These are phyloP conservation scores for Pythium utonaiense DNA, from an alignment of 352 stramenopile genomes.

Conservation along the genomic window DNA sequence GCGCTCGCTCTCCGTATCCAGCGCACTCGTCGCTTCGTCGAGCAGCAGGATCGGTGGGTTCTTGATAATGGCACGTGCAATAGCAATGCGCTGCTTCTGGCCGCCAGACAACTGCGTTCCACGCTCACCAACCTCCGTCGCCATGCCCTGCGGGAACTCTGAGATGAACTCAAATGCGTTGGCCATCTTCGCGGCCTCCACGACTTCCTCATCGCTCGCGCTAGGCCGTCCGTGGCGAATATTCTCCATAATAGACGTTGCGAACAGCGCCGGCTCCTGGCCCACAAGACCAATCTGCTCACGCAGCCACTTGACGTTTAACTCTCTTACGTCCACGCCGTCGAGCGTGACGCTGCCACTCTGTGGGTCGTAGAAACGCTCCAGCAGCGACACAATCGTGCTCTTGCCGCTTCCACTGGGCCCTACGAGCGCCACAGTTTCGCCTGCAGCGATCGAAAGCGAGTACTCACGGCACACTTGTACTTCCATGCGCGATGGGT, in stretches of 20 bases:
- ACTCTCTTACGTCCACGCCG: conserved; percentile 40
- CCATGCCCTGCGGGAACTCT: conserved; percentile 85
- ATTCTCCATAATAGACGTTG: conserved; percentile 64
- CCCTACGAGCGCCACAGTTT: conserved; percentile 44
- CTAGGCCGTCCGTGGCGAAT: conserved; percentile 66
- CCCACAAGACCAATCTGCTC: conserved; percentile 78
- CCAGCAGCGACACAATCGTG: conserved; percentile 40
- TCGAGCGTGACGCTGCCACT: conserved; percentile 29
- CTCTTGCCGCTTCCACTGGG: conserved; percentile 49
- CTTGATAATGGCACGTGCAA: conserved; percentile 90
- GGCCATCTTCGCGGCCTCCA: conserved; percentile 60
- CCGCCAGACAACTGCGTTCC: conserved; percentile 85
- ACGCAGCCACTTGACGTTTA: conserved; percentile 54
- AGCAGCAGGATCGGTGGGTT: conserved; percentile 86
- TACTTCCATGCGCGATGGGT: conserved; percentile 32
- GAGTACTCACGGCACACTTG: conserved; percentile 32
- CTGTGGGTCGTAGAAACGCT: conserved; percentile 44
- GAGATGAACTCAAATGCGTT: conserved; percentile 92
- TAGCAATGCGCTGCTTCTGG: conserved; percentile 85
- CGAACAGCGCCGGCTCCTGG: conserved; percentile 92
- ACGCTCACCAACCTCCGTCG: conserved; percentile 86
- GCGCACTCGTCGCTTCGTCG: conserved; percentile 88
- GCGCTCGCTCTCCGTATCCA: conserved; percentile 79
- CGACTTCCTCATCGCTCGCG: conserved; percentile 71
- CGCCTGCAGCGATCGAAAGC: conserved; percentile 29